A percentile compares a stretch with the other conserved stretches of the same genome.
These are phyloP conservation scores for Fusarium duplospermum DNA, from an alignment of 2,329 filamentous ascomycete species.

Conservation along the genomic window DNA sequence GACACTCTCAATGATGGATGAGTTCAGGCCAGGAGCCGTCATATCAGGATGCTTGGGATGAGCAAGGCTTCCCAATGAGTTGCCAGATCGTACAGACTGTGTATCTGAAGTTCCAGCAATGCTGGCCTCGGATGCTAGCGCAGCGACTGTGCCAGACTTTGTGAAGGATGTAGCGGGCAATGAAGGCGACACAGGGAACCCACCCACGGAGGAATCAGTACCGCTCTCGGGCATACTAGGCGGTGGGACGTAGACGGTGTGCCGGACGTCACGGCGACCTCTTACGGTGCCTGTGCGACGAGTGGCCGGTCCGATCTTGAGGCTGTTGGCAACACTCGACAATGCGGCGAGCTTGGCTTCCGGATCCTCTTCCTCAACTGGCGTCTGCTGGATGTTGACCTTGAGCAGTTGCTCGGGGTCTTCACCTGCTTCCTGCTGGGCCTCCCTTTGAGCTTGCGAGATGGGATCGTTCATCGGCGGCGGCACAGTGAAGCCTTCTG, in stretches of 20 bases:
- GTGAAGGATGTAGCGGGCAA: constrained; percentile 36
- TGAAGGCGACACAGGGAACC: constrained; percentile 36
- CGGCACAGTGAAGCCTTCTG: constrained; percentile 82
- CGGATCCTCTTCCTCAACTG: constrained; percentile 81
- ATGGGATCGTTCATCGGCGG: constrained; percentile 72
- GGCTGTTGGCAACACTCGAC: constrained; percentile 78
- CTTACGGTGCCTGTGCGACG: constrained; percentile 81
- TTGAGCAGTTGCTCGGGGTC: constrained; percentile 78
- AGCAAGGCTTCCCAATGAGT: constrained; percentile 77
- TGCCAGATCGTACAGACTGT: constrained; percentile 89
- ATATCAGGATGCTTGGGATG: constrained; percentile 86
- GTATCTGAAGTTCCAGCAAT: constrained; percentile 77
- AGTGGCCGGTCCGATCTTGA: constrained; percentile 74
- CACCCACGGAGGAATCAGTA: constrained; percentile 36
- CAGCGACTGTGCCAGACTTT: constrained; percentile 58
- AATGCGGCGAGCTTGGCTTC: constrained; percentile 79
- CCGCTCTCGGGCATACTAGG: constrained; percentile 50
- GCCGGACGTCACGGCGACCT: constrained; percentile 90
- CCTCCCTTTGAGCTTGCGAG: constrained; percentile 78
- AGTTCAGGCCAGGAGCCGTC: constrained; percentile 81
- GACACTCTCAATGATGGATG: constrained; percentile 92
- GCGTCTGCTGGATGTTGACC: constrained; percentile 81
- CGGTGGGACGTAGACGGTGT: constrained; percentile 84
- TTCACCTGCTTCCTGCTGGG: constrained; percentile 58
- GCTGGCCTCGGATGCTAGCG: constrained; percentile 73